Conservation (phyloP, 2,329 filamentous ascomycete genomes). For the Calonectria ilicicola region DNA sequence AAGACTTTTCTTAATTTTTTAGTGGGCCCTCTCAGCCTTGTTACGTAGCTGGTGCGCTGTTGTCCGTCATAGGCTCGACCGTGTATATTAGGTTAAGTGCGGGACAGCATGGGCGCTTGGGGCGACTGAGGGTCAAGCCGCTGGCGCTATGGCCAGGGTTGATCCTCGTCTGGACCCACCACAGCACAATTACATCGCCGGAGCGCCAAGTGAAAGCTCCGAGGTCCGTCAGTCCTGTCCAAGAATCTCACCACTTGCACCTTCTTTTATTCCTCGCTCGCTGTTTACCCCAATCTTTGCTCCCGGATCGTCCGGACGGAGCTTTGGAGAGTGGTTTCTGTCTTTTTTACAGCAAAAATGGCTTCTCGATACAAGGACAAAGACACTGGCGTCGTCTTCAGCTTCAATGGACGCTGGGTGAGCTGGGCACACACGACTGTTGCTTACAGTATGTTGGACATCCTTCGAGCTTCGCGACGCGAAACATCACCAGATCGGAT, state of each 20-base stretch:
- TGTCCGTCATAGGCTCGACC: not conserved
- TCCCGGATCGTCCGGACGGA: slow-evolving; percentile 49
- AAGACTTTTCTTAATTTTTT: slow-evolving; percentile 24
- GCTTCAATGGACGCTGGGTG: slow-evolving; percentile 89
- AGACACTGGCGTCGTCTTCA: slow-evolving; percentile 68
- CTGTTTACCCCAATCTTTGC: slow-evolving; percentile 27
- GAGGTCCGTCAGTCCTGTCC: slow-evolving; percentile 37
- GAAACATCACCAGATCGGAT: not conserved
- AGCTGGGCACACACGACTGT: slow-evolving; percentile 87
- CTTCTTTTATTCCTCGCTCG: slow-evolving; percentile 26
- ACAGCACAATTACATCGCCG: slow-evolving; percentile 40
- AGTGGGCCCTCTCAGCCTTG: slow-evolving; percentile 35
- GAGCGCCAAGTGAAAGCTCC: slow-evolving; percentile 41
- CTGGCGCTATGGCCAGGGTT: slow-evolving; percentile 27
- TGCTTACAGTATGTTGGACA: slow-evolving; percentile 76
- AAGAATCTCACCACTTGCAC: slow-evolving; percentile 43
- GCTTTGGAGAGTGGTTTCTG: slow-evolving; percentile 36
- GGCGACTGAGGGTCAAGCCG: slow-evolving; percentile 9
- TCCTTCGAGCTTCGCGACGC: not conserved
- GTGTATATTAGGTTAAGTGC: slow-evolving; percentile 27
- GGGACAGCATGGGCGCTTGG: slow-evolving; percentile 3
- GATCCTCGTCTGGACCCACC: slow-evolving; percentile 32
- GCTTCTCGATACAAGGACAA: slow-evolving; percentile 72
- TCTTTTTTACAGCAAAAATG: slow-evolving; percentile 45
- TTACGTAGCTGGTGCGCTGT: slow-evolving; percentile 8